Conservation (phyloP, 2,329 filamentous ascomycete genomes). For the Aphanocladium album region DNA sequence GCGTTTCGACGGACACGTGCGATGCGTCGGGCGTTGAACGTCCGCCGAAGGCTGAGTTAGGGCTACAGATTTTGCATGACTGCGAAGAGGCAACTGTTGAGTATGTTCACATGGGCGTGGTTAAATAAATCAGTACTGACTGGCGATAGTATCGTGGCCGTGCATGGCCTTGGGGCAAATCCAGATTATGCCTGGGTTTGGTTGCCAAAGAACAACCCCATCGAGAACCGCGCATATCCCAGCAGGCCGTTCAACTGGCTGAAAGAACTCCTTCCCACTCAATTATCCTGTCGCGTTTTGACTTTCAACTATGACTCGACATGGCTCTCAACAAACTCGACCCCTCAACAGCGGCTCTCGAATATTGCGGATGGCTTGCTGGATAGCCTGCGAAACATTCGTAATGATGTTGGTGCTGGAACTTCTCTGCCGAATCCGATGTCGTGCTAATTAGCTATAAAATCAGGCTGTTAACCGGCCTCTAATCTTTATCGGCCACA, state of each 20-base stretch:
- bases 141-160: conserved; percentile 12
- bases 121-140: too few species aligned
- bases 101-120: too few species aligned
- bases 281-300: conserved; percentile 11
- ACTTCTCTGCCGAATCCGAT: background rate
- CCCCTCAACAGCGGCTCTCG: conserved; percentile 10
- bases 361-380: conserved; percentile 9
- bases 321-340: background rate
- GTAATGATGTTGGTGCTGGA: background rate
- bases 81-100: too few species aligned
- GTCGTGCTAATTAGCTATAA: too few species aligned
- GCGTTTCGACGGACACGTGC: too few species aligned
- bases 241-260: conserved; percentile 10
- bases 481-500: conserved; percentile 14
- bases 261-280: conserved; percentile 5
- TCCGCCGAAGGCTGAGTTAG: too few species aligned
- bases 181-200: conserved; percentile 15
- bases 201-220: conserved; percentile 14
- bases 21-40: too few species aligned
- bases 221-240: conserved; percentile 4
- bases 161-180: conserved; percentile 14
- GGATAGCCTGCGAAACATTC: background rate
- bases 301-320: conserved; percentile 11
- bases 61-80: too few species aligned
- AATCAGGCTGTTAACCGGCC: conserved; percentile 5